Evolutionary conservation across 2,329 filamentous ascomycete genomes (phyloP), one percentile per base, ranked within the genome.

Genomic region (Aspergillus cejpii): DNA sequence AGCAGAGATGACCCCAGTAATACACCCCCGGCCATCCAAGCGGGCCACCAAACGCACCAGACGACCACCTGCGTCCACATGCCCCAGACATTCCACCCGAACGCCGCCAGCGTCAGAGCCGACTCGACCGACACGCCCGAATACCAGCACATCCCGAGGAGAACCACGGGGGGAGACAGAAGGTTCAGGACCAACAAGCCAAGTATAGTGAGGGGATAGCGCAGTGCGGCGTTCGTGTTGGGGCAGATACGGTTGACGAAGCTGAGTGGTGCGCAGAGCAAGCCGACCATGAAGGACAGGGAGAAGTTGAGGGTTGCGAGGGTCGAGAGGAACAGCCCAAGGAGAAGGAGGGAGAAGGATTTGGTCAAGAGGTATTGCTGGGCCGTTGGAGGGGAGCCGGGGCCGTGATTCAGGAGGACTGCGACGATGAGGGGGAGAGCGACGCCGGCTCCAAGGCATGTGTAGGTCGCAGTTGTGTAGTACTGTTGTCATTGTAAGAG

Each of bases 21-120:
- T 1, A 66, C 57, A 47, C 60, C 62, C 3, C 72, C 85, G 5
- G 82, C 77, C 28, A 92, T 65, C 90, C 90, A 96, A 6, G 87
- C 88, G 0, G 90, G 90, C 85, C 88, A 92, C 90, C 90, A 96
- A 34, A 95, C 82, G 62, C 88, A 85, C 87, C 89, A 95, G n/a
- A 95, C 77, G 8, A 94, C 80, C 14, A 95, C 81, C 48, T 87
- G 84, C 1, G 89, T 94, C 72, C 89, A 94, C 77, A 92, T 80
- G 1, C 88, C 87, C 80, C 84, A 89, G 10, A 95, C 81, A 59
- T 87, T 79, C 89, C 89, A 95, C 0, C 86, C 89, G 62, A 92
- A 89, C 4, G 85, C 87, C 1, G 87, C 86, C 62, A 85, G 77
- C 21, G 75, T 75, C 41, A 95, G 67, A 2, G 92, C 74, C 2